Conservation (phyloP, 1,139 yeast genomes). For the Protomyces gravidus region DNA sequence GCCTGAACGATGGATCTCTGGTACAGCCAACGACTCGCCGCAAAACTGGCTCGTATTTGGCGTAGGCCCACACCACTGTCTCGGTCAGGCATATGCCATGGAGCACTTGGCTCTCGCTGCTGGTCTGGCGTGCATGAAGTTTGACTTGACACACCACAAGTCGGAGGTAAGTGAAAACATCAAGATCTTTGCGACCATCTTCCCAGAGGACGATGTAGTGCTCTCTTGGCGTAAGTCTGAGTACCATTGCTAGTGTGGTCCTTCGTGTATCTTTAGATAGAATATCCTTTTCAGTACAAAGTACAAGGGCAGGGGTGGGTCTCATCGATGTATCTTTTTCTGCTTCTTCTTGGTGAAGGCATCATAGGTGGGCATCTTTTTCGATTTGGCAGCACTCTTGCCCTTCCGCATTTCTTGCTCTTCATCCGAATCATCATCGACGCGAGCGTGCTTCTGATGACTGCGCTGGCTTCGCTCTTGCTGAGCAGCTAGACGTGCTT, state of each 20-base stretch:
- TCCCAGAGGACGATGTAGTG: slow-evolving; percentile 67
- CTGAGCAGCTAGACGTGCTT: background rate
- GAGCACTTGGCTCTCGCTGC: slow-evolving; percentile 82
- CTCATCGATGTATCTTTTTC: background rate
- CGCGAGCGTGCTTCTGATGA: background rate
- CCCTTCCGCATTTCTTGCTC: background rate
- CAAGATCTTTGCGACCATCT: slow-evolving; percentile 93
- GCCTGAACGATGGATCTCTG: slow-evolving; percentile 90
- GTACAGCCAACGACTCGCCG: slow-evolving; percentile 51
- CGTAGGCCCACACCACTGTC: slow-evolving; percentile 91
- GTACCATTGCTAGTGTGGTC: slow-evolving; percentile 5
- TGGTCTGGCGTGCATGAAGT: slow-evolving; percentile 77
- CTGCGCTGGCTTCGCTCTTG: background rate
- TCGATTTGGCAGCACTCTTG: background rate
- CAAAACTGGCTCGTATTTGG: slow-evolving; percentile 96
- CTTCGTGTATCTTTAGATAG: background rate
- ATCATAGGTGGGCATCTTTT: background rate
- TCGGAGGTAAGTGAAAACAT: slow-evolving; percentile 84
- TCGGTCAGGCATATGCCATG: slow-evolving; percentile 90
- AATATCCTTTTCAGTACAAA: background rate
- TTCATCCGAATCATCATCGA: background rate
- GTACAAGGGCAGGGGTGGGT: background rate
- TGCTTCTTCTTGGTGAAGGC: background rate
- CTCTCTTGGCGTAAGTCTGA: slow-evolving; percentile 14
- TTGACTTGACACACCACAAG: slow-evolving; percentile 75